Evolutionary conservation across 345 rosid genomes (phyloP), one percentile per base, ranked within the genome.

Genomic region (Excoecaria cochinchinensis): DNA sequence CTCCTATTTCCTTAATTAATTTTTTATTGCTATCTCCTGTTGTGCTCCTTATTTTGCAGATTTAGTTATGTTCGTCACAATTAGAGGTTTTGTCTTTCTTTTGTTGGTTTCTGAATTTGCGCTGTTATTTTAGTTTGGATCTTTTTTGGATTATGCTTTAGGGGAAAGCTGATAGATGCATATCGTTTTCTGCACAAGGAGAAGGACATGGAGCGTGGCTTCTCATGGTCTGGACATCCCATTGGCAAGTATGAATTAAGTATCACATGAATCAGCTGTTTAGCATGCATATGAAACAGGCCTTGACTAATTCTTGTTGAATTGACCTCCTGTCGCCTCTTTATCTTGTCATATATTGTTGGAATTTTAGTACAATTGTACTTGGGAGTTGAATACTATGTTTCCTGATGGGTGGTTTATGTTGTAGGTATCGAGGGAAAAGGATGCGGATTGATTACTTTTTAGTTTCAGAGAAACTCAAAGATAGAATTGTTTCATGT

Each of bases 191-290:
- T 93, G 78, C 93, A 95, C 88, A 87, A 86, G 79, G 97, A 91
- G 74, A 88, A 76, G 83, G 98, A 95, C 85, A 89, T 86, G 94
- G 98, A 91, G 14, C 57, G 80, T 75, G 99, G 99, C 74, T 95
- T 95, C 85, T 95, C 99, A 62, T 92, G 98, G 97, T 94, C 93
- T 11, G 97, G 98, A 58, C 52, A 92, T 75, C 97, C 97, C 17
- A 84, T 94, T 75, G 98, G 97, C 76, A 94, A 92, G 98, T 94
- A 90, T 84, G 91, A 62, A 74, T 67, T 25, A 4, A 40, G 36
- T 31, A 44, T 21, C 4, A n/a, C 42, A 67, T 47, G 25, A 14
- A 40, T 64, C 16, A 55, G n/a, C 36, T 59, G 12, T 21, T 48
- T 31, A 67, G 31, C 67, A 53, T 38, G 21, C 47, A 57, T 60